Conservation (phyloP, 345 rosid species). For the Abelmoschus esculentus region DNA sequence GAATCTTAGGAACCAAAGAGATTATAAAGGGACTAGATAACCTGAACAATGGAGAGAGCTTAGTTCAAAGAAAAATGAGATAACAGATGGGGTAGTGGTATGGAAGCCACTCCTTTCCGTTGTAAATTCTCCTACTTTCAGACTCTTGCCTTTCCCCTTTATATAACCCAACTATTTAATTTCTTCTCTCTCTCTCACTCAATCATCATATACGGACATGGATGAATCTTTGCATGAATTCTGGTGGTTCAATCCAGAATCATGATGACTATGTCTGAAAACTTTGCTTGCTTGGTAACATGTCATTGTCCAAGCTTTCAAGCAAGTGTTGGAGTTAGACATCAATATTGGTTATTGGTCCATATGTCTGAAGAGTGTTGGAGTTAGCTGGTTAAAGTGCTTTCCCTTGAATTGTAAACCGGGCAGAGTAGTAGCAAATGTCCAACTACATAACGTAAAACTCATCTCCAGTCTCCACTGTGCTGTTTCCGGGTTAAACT, state of each 20-base stretch:
- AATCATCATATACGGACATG: slow-evolving; percentile 3
- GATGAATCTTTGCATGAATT: slow-evolving; percentile 5
- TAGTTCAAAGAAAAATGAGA: neutral
- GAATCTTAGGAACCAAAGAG: neutral
- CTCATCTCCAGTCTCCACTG: too few species aligned
- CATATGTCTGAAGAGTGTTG: neutral
- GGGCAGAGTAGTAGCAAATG: neutral
- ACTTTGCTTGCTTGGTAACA: slow-evolving; percentile 7
- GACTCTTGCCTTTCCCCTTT: neutral
- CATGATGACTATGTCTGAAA: slow-evolving; percentile 1
- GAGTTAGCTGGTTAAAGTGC: neutral
- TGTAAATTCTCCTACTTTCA: neutral
- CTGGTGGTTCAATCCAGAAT: neutral
- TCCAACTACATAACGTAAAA: too few species aligned
- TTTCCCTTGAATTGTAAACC: neutral
- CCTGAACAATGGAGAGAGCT: neutral
- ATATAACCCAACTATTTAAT: neutral
- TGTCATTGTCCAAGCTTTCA: slow-evolving; percentile 9
- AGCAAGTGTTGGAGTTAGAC: too few species aligned
- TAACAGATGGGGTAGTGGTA: neutral
- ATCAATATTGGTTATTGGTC: neutral
- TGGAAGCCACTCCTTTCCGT: neutral
- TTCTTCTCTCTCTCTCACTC: neutral
- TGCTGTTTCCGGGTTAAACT: too few species aligned
- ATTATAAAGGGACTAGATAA: too few species aligned